Evolutionary conservation across 345 rosid genomes (phyloP), one percentile per base, ranked within the genome.

Genomic region (Linum trigynum): DNA sequence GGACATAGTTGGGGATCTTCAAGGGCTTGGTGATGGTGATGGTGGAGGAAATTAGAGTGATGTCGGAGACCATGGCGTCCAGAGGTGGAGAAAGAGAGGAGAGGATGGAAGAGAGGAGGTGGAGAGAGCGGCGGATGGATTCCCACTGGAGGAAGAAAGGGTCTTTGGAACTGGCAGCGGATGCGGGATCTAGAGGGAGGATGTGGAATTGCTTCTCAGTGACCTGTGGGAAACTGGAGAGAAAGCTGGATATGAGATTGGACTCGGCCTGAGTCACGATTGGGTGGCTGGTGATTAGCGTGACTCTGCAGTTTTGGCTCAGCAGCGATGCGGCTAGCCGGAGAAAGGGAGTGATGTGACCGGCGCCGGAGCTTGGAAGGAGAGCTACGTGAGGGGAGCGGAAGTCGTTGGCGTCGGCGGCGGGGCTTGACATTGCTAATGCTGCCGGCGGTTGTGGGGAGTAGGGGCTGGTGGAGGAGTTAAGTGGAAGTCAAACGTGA

Each of bases 291-390:
- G 82, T 76, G 67, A 84, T 67, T 38, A 84, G 62, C 36, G 84
- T 84, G 72, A 84, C 61, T 6, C 5, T 56, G 60, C 79, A 79
- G 36, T 59, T 35, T 14, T 67, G 72, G 41, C 59, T 60, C 38
- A 70, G 39, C 2, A 82, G 76, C 36, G 63, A 38, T 2, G 83
- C 58, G 6, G 79, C 82, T 0, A 82, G 77, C 0, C 85, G 72
- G 60, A 82, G 83, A 71, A 74, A 75, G 0, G 85, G 85, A 9
- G 64, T 80, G 39, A 78, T 59, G 60, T 84, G 86, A 36, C 85
- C 84, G 74, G 79, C 75, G 3, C 86, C 85, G 15, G 81, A 76
- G 5, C 72, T 64, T 0, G 83, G 77, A 37, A 84, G 53, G 57
- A 80, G 68, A 48, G 76, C 84, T 15, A 82, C 62, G 55, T 72